Conservation (phyloP, 371 early-diverging fungal genomes). For the Mucor plumbeus region DNA sequence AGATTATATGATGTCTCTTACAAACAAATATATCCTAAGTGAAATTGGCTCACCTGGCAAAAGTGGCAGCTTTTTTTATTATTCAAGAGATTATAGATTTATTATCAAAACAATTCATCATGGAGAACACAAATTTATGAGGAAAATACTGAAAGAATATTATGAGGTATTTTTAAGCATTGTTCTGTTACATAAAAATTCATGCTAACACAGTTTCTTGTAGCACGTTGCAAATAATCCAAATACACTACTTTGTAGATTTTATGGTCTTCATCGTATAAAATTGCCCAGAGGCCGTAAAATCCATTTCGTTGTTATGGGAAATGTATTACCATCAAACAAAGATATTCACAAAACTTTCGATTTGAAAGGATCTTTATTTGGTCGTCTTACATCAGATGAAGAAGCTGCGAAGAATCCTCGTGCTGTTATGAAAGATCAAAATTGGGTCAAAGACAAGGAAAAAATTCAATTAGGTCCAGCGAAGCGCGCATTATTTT, state of each 20-base stretch:
- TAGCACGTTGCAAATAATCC: conserved; percentile 88
- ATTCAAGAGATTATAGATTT: conserved; percentile 95
- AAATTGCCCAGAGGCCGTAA: conserved; percentile 91
- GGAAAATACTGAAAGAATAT: conserved; percentile 84
- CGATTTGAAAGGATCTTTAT: conserved; percentile 94
- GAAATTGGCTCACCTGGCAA: conserved; percentile 96
- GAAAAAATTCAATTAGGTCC: conserved; percentile 86
- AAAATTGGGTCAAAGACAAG: conserved; percentile 86
- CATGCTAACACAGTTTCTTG: background rate
- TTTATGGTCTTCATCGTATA: conserved; percentile 95
- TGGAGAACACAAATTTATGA: conserved; percentile 92
- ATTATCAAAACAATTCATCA: conserved; percentile 98
- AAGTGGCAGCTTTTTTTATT: conserved; percentile 96
- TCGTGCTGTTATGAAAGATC: conserved; percentile 90
- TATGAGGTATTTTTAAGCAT: conserved; percentile 58
- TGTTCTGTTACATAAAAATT: background rate
- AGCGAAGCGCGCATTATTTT: conserved; percentile 71
- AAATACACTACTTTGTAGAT: conserved; percentile 91
- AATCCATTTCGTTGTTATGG: conserved; percentile 98
- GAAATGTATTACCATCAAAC: conserved; percentile 95
- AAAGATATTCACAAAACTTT: conserved; percentile 95
- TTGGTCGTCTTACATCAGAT: conserved; percentile 81
- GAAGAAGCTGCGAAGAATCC: conserved; percentile 81
- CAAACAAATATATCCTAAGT: conserved; percentile 94
- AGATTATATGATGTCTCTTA: conserved; percentile 95